These are phyloP conservation scores for Aspergillus pseudoterreus DNA, from an alignment of 2,329 filamentous ascomycete genomes.

Conservation along the genomic window DNA sequence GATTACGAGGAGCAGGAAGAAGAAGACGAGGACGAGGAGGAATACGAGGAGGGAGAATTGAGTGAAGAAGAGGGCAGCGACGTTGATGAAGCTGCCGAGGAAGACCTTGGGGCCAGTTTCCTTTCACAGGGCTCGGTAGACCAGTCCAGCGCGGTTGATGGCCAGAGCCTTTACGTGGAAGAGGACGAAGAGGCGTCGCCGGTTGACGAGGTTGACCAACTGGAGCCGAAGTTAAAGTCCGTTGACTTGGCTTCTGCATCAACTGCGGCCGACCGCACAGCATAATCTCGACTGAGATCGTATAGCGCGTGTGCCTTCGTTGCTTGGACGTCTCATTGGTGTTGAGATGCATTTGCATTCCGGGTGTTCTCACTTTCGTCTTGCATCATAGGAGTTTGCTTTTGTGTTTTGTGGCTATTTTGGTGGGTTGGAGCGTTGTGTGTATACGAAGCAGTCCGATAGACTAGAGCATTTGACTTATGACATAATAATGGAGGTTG, in stretches of 20 bases:
- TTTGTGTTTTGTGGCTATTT: neutral
- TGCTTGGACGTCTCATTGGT: neutral
- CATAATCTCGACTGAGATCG: neutral
- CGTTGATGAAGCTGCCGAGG: slow-evolving; percentile 50
- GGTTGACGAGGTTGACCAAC: neutral
- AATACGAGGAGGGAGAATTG: slow-evolving; percentile 36
- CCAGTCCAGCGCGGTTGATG: slow-evolving; percentile 42
- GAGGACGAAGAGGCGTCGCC: slow-evolving; percentile 14
- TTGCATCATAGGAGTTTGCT: neutral
- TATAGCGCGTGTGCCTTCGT: neutral
- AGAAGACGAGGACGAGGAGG: slow-evolving; percentile 45
- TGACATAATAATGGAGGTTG: too few relatives aligned
- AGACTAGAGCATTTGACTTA: neutral
- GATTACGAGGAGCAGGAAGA: slow-evolving; percentile 44
- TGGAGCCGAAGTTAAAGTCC: neutral
- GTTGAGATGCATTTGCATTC: neutral
- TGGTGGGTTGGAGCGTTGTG: neutral
- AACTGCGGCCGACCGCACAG: neutral
- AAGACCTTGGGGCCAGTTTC: slow-evolving; percentile 40
- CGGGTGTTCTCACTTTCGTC: neutral
- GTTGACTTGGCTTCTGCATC: neutral
- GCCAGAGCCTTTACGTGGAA: slow-evolving; percentile 27
- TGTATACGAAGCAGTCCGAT: neutral
- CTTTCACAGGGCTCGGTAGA: slow-evolving; percentile 42
- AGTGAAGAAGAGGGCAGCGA: slow-evolving; percentile 54